Evolutionary conservation across 176 grass and related monocot species (phyloP).

Genomic region (Microstegium vimineum): DNA sequence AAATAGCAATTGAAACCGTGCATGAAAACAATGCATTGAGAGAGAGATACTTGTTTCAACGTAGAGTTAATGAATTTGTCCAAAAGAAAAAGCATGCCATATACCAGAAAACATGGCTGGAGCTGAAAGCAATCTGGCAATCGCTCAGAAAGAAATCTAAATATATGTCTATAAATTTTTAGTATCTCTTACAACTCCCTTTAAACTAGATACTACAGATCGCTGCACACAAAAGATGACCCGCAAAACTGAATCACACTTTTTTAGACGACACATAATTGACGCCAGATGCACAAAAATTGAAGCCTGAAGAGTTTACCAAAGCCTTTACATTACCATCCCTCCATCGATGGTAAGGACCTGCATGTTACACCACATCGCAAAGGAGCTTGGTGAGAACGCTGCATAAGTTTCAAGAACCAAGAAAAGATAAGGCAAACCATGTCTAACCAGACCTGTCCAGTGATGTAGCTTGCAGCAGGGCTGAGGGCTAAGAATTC

Average conservation of each 20-base stretch:
- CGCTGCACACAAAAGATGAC: background rate
- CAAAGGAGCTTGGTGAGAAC: background rate
- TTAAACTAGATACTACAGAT: background rate
- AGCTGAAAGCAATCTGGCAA: background rate
- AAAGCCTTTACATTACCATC: conserved; percentile 55
- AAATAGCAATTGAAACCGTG: too few relatives aligned
- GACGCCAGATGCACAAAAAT: background rate
- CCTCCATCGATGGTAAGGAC: conserved; percentile 70
- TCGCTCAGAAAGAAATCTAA: background rate
- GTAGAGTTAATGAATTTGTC: too few relatives aligned
- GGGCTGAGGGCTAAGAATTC: conserved; percentile 64
- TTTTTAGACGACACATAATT: background rate
- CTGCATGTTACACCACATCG: conserved; percentile 18
- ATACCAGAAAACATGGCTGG: background rate
- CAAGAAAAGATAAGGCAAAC: background rate
- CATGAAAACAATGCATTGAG: too few relatives aligned
- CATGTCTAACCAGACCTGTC: conserved; percentile 42
- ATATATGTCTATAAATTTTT: background rate
- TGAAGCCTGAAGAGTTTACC: background rate
- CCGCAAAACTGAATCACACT: background rate
- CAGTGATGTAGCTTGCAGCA: conserved; percentile 70
- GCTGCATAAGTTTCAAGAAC: background rate
- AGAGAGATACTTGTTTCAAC: too few relatives aligned
- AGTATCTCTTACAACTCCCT: background rate
- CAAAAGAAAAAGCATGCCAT: background rate